Conservation (phyloP, 1,139 yeast genomes). For the Yamadazyma sp. region DNA sequence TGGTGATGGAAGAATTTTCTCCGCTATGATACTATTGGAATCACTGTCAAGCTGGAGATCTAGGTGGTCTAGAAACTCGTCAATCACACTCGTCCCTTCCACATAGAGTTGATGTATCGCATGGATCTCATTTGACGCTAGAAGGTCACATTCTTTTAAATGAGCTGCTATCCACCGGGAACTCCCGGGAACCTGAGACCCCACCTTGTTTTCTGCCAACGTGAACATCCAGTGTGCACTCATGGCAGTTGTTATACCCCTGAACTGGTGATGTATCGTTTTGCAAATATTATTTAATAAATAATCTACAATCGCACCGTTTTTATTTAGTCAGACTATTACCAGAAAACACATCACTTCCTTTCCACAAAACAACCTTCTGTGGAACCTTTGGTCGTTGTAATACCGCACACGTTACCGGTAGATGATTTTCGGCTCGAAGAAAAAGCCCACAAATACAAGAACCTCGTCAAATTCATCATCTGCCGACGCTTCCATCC, state of each 20-base stretch:
- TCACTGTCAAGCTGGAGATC: neutral
- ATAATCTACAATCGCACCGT: too few relatives aligned
- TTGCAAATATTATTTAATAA: neutral
- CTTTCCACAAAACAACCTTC: too few relatives aligned
- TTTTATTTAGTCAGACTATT: too few relatives aligned
- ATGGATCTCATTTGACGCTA: constrained; percentile 26
- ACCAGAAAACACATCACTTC: neutral
- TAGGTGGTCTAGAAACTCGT: constrained; percentile 21
- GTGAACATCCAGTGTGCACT: constrained; percentile 6
- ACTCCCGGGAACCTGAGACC: constrained; percentile 32
- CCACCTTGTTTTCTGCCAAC: neutral
- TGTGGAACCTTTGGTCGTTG: neutral
- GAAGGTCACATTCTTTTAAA: constrained; percentile 27
- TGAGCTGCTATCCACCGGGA: constrained; percentile 40
- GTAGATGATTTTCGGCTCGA: constrained; percentile 4
- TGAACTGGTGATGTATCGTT: too few relatives aligned
- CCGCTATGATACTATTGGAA: constrained; percentile 4
- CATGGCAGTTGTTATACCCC: neutral
- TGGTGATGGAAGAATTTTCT: constrained; percentile 1
- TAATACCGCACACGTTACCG: neutral
- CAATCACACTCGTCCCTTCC: constrained; percentile 22
- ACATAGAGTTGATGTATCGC: constrained; percentile 19
- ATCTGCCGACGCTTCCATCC: too few relatives aligned
- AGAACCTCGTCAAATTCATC: neutral
- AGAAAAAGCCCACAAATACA: constrained; percentile 1